These are phyloP conservation scores for Brassica nigra DNA, from an alignment of 345 rosid genomes.

Conservation along the genomic window DNA sequence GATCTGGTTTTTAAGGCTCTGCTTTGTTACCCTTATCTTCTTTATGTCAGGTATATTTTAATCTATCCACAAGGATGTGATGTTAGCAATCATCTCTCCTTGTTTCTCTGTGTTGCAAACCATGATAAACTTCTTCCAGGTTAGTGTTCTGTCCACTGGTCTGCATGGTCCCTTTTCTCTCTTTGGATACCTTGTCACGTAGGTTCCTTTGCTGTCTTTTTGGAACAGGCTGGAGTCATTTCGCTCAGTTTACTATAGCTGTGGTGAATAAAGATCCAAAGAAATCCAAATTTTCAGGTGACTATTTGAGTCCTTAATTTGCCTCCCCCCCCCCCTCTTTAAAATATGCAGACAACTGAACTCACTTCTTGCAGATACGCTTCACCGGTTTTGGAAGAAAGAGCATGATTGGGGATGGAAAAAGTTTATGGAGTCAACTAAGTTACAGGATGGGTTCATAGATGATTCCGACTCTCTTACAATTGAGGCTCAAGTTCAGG, in stretches of 20 bases:
- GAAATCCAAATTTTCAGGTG: conserved; percentile 90
- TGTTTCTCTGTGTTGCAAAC: conserved; percentile 95
- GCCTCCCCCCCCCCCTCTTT: not conserved
- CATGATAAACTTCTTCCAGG: conserved; percentile 99
- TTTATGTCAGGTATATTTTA: conserved; percentile 77
- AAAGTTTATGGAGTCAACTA: conserved; percentile 93
- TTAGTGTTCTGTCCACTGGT: conserved; percentile 36
- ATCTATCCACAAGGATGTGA: conserved; percentile 99
- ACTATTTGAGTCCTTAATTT: not conserved
- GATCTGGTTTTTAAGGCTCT: conserved; percentile 1
- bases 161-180: conserved; percentile 3
- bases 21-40: not conserved
- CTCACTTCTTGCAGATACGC: conserved; percentile 65
- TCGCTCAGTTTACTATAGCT: conserved; percentile 99
- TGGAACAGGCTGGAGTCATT: conserved; percentile 95
- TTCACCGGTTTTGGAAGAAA: conserved; percentile 97
- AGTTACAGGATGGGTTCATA: conserved; percentile 85
- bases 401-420: conserved; percentile 99
- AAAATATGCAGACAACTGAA: conserved; percentile 34
- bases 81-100: conserved; percentile 92
- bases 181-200: conserved; percentile 17
- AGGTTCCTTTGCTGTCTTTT: conserved; percentile 16
- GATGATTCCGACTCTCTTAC: conserved; percentile 78
- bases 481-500: conserved; percentile 97
- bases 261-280: conserved; percentile 86